These are phyloP conservation scores for Afroboletus lepidellus DNA, from an alignment of 1,284 basidiomycete genomes.

Conservation along the genomic window DNA sequence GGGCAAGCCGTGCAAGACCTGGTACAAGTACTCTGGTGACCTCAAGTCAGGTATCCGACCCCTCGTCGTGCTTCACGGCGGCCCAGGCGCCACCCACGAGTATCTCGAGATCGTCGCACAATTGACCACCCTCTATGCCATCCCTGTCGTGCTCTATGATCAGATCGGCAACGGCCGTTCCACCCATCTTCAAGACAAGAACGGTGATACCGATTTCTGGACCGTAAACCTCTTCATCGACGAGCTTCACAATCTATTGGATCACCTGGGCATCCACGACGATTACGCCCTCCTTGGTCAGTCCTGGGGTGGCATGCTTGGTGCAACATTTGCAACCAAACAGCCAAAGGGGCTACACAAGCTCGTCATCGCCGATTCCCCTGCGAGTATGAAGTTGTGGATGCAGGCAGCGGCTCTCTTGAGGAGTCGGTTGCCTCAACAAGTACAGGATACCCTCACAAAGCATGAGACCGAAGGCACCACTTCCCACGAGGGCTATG, in stretches of 20 bases:
- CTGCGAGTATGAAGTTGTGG: conserved; percentile 42
- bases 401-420: conserved; percentile 35
- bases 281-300: conserved; percentile 45
- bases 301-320: conserved; percentile 54
- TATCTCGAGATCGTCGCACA: conserved; percentile 40
- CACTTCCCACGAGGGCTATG: conserved; percentile 44
- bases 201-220: conserved; percentile 41
- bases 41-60: conserved; percentile 34
- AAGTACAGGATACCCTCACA: conserved; percentile 42
- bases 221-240: conserved; percentile 44
- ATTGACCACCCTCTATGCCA: conserved; percentile 30
- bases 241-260: conserved; percentile 46
- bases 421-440: conserved; percentile 39
- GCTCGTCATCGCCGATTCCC: conserved; percentile 40
- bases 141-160: conserved; percentile 49
- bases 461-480: conserved; percentile 50
- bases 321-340: conserved; percentile 35
- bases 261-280: conserved; percentile 37
- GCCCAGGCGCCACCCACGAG: conserved; percentile 40
- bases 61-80: conserved; percentile 46
- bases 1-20: conserved; percentile 41
- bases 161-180: conserved; percentile 48
- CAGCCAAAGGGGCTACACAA: conserved; percentile 42
- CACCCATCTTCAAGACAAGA: conserved; percentile 45
- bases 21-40: conserved; percentile 45